phyloP scores from a whole-genome alignment of 2,329 filamentous ascomycete species.

The Cladorrhinum sp. region DNA sequence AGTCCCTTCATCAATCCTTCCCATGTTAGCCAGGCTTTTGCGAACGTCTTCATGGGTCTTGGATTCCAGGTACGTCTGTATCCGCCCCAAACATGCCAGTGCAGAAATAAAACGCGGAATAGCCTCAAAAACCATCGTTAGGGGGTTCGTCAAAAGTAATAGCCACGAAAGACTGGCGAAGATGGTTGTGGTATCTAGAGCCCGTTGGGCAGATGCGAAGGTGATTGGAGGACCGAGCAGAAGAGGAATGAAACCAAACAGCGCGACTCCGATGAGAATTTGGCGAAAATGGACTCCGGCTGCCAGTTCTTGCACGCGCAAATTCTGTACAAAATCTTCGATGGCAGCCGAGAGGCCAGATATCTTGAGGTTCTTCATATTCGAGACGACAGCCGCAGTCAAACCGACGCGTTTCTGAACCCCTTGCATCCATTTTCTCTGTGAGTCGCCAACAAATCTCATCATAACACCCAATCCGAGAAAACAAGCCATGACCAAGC shows the following conservation, averaged over 20 bases:
- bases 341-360: slow-evolving; percentile 33
- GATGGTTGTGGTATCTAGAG: slow-evolving; percentile 17
- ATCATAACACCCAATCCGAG: slow-evolving; percentile 20
- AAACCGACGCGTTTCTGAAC: slow-evolving; percentile 43
- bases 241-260: slow-evolving; percentile 35
- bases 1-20: slow-evolving; percentile 19
- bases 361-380: slow-evolving; percentile 48
- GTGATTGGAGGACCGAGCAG: slow-evolving; percentile 37
- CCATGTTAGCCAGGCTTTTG: neutral
- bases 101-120: slow-evolving; percentile 21
- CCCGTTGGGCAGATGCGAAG: slow-evolving; percentile 33
- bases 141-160: slow-evolving; percentile 19
- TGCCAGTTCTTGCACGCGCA: slow-evolving; percentile 31
- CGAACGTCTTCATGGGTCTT: slow-evolving; percentile 30
- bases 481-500: slow-evolving; percentile 29
- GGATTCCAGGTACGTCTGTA: slow-evolving; percentile 31
- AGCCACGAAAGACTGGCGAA: slow-evolving; percentile 26
- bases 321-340: slow-evolving; percentile 26
- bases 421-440: slow-evolving; percentile 40
- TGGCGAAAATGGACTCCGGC: slow-evolving; percentile 31
- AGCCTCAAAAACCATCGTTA: slow-evolving; percentile 22
- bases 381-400: slow-evolving; percentile 40
- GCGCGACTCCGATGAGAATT: slow-evolving; percentile 28
- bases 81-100: slow-evolving; percentile 25
- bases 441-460: slow-evolving; percentile 22